Evolutionary conservation across 1,284 basidiomycete species (phyloP).

Genomic region (Tausonia pullulans): DNA sequence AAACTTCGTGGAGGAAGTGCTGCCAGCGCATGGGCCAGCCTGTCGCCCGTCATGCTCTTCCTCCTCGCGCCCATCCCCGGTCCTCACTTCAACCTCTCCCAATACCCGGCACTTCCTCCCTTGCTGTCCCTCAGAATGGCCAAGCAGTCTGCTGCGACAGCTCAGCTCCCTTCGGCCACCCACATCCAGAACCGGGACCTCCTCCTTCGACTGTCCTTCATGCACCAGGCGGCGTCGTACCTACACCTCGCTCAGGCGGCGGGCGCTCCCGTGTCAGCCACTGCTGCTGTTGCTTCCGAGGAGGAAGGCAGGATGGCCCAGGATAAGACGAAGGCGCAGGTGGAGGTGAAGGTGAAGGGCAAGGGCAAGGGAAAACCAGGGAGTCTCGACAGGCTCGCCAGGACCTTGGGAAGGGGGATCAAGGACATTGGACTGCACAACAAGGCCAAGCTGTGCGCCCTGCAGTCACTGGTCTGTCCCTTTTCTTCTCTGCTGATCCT

Average conservation of each 20-base stretch:
- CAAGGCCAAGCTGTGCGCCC: constrained; percentile 16
- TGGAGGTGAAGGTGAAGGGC: neutral
- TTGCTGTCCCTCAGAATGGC: neutral
- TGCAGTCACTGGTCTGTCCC: neutral
- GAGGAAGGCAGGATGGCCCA: neutral
- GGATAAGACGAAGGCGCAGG: neutral
- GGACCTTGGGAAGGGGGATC: constrained; percentile 10
- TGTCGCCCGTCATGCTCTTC: no score
- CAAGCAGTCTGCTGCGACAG: neutral
- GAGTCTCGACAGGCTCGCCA: constrained; percentile 6
- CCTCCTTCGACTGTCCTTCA: constrained; percentile 20
- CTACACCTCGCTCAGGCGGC: constrained; percentile 13
- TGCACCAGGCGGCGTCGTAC: constrained; percentile 20
- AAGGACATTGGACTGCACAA: constrained; percentile 17
- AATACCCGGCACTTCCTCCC: no score
- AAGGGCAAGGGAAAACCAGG: neutral
- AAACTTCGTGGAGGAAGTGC: no score
- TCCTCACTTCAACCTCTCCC: no score
- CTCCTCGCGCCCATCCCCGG: no score
- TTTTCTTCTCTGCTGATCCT: neutral
- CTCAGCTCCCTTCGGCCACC: neutral
- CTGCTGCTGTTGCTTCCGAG: neutral
- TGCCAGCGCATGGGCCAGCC: no score
- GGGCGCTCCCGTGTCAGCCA: neutral
- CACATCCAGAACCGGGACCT: constrained; percentile 18